A percentile compares a stretch with the other conserved stretches of the same genome.
phyloP scores from a whole-genome alignment of 108 stramenopile genomes.

The Cyclotella distinguenda region DNA sequence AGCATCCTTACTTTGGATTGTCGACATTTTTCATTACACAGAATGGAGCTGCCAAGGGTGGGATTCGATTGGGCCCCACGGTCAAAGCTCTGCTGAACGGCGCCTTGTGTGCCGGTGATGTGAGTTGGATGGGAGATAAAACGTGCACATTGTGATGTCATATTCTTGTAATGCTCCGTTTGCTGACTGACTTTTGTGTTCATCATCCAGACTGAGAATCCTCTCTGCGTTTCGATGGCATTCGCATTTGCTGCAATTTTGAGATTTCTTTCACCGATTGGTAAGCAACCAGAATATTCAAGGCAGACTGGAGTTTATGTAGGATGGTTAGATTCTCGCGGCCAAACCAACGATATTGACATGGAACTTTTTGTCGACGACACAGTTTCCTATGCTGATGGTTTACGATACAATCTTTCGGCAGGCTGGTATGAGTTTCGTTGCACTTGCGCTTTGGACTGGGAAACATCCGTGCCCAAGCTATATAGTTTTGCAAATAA shows the following conservation, averaged over 20 bases:
- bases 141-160: neutral
- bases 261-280: slow-evolving; percentile 75
- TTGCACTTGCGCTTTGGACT: slow-evolving; percentile 43
- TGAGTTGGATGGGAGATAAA: neutral
- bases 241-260: slow-evolving; percentile 83
- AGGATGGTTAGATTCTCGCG: slow-evolving; percentile 60
- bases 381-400: slow-evolving; percentile 69
- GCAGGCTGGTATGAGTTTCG: slow-evolving; percentile 84
- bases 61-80: slow-evolving; percentile 81
- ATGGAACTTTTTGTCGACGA: slow-evolving; percentile 5
- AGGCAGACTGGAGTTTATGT: slow-evolving; percentile 42
- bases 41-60: slow-evolving; percentile 88
- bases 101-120: neutral
- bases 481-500: neutral
- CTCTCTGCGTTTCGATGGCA: slow-evolving; percentile 59
- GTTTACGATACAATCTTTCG: slow-evolving; percentile 62
- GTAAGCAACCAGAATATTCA: neutral
- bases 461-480: slow-evolving; percentile 3
- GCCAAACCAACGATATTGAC: neutral
- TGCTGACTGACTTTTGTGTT: neutral
- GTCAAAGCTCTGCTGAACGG: slow-evolving; percentile 53
- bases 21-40: slow-evolving; percentile 90
- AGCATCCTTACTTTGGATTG: slow-evolving; percentile 86
- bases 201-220: slow-evolving; percentile 1
- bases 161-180: neutral